Evolutionary conservation across 768 basidiomycete species (phyloP), one percentile per base, ranked within the genome.

Genomic region (Rubroboletus pulcherrimus): DNA sequence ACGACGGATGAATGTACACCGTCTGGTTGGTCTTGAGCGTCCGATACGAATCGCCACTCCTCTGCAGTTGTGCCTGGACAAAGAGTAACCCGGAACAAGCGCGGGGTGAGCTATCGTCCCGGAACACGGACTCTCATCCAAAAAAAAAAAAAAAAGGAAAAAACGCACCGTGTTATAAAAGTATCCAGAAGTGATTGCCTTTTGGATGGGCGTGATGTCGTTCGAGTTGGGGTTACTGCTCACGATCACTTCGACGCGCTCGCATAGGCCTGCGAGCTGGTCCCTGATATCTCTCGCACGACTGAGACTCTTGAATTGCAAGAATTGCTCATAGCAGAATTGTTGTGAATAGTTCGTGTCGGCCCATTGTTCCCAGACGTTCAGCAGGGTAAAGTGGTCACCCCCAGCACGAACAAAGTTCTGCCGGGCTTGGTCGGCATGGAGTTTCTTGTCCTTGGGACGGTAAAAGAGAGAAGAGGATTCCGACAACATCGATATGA

Each of bases 311-410:
- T 98, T 97, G 80, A 87, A 94, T 68, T 96, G 95, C 47, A 97
- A 72, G 75, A 91, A 98, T 61, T 95, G 91, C 67, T 96, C 94
- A 69, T 95, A 97, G 66, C 93, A 95, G 74, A 93, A 97, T 64
- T 95, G 92, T 68, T 98, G 93, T 21, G 93, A 95, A 68, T 94
- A 98, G 66, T 93, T 93, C 24, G 95, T 92, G 59, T 99, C 97
- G 19, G 91, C 91, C 97, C 97, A 99, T 67, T 98, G 95, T 69
- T 98, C 95, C 89, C 94, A 98, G 12, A 98, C 93, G 69, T 98
- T 98, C 29, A 99, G 79, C 24, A 99, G 73, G 7, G 96, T 98
- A 69, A 98, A 99, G 74, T 98, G 97, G 66, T 99, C 97, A 24
- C 97, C 97, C 30, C 97, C 96, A 0, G 91, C 78, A 47, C 93